Evolutionary conservation across 345 rosid genomes (phyloP), one percentile per base, ranked within the genome.

Genomic region (Rhodamnia rubescens): DNA sequence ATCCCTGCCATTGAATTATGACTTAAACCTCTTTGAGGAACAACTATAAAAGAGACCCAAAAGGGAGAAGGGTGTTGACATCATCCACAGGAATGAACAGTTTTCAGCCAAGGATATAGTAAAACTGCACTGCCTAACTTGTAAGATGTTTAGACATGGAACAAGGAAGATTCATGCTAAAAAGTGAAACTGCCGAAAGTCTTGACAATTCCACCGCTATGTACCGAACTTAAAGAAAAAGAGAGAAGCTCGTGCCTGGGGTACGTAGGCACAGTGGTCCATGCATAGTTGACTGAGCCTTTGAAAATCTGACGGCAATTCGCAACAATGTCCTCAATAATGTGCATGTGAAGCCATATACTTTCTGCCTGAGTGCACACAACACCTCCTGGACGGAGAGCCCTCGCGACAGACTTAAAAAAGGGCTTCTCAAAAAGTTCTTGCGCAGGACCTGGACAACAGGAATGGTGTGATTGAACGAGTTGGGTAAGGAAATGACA

Each of bases 311-410:
- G 95, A 78, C 94, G 96, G 88, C 99, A 97, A 88, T 95, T 94
- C 44, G 93, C 85, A 57, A 97, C 97, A 88, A 97, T 95, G 88
- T 92, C 98, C 90, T 95, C 98, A 1, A 97, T 97, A 83, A 97
- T 95, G 91, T 95, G 94, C 98, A 97, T 97, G 94, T 97, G 99
- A 86, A 97, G 98, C 99, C 99, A 97, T 83, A 97, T 92, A 87
- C 98, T 97, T 88, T 97, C 99, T 78, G 98, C 98, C 57, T 97
- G 99, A 59, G 99, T 95, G 86, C 96, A 93, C 83, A 95, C 93
- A 82, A 97, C 98, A 55, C 99, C 99, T 81, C 99, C 99, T 22
- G 99, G 98, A 84, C 98, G 96, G 86, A 97, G 98, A 87, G 98
- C 99, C 91, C 88, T 95, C 9, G 96, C 94, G 81, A 97, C 94